Conservation (phyloP, 257 asterid genomes). For the Thymus mandschuricus region DNA sequence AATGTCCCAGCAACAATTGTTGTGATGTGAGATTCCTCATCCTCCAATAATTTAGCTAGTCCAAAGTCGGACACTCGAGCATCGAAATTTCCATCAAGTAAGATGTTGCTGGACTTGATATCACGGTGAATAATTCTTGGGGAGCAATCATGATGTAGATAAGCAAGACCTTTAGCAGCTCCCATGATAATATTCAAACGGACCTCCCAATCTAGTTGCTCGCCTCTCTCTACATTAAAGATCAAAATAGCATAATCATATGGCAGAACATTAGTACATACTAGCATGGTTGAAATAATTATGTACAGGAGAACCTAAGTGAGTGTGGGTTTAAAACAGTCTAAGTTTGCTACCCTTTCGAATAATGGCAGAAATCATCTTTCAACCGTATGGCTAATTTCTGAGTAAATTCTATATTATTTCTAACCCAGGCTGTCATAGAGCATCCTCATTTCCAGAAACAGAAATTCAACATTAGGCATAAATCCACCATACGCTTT, state of each 20-base stretch:
- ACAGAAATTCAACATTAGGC: too few species aligned
- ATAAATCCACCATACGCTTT: neutral
- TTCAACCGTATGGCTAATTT: neutral
- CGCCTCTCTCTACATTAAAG: slow-evolving; percentile 70
- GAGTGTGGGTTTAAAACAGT: neutral
- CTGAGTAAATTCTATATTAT: slow-evolving; percentile 3
- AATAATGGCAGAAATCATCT: neutral
- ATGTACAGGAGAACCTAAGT: slow-evolving; percentile 11
- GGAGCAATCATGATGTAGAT: slow-evolving; percentile 94
- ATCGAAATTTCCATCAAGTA: slow-evolving; percentile 85
- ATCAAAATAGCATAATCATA: slow-evolving; percentile 24
- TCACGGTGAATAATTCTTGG: slow-evolving; percentile 96
- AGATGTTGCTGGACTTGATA: slow-evolving; percentile 90
- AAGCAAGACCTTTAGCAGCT: slow-evolving; percentile 93
- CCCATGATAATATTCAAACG: slow-evolving; percentile 84
- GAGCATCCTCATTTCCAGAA: slow-evolving; percentile 4
- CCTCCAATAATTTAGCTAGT: slow-evolving; percentile 88
- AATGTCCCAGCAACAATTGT: slow-evolving; percentile 98
- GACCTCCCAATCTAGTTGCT: slow-evolving; percentile 90
- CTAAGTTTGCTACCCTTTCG: neutral
- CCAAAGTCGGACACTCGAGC: slow-evolving; percentile 98
- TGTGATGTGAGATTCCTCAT: slow-evolving; percentile 95
- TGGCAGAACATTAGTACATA: slow-evolving; percentile 17
- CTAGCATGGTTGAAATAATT: slow-evolving; percentile 9
- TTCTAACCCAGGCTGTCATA: neutral